Percentiles rank a stretch among this genome's conserved stretches.
Evolutionary conservation across 192 early-diverging fungal genomes (phyloP).

Genomic region (Mortierella alpina): DNA sequence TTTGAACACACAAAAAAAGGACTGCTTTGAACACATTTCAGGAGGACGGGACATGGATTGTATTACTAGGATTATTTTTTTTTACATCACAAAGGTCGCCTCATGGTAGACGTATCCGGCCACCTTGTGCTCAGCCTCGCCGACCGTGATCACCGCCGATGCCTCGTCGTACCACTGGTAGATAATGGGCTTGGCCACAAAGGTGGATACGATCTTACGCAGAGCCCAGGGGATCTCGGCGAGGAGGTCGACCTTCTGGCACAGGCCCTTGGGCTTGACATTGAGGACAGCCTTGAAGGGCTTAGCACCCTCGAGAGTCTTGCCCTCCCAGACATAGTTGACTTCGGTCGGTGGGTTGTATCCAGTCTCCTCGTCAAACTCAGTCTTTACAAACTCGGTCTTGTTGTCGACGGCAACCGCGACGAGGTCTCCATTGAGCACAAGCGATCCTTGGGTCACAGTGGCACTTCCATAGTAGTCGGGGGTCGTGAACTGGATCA

Average conservation of each 20-base stretch:
- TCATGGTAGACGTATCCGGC: constrained; percentile 86
- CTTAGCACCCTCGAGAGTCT: constrained; percentile 76
- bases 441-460: constrained; percentile 80
- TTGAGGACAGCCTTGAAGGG: constrained; percentile 72
- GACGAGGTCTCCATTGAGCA: constrained; percentile 71
- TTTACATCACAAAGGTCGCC: constrained; percentile 74
- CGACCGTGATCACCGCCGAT: constrained; percentile 77
- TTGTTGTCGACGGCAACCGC: constrained; percentile 83
- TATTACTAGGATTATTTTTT: background rate
- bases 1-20: background rate
- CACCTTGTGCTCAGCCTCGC: constrained; percentile 70
- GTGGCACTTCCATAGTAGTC: constrained; percentile 73
- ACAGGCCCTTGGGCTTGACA: constrained; percentile 67
- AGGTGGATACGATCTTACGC: constrained; percentile 84
- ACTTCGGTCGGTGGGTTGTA: constrained; percentile 84
- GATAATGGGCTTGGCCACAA: constrained; percentile 92
- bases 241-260: constrained; percentile 91
- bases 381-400: constrained; percentile 70
- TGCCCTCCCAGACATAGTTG: constrained; percentile 82
- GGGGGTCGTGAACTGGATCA: constrained; percentile 86
- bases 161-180: constrained; percentile 93
- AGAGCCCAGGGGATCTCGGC: constrained; percentile 91
- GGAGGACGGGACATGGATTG: too few species aligned
- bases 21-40: background rate
- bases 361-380: constrained; percentile 82